Evolutionary conservation across 805 yeast species (phyloP).

Genomic region (Komagataella kurtzmanii): DNA sequence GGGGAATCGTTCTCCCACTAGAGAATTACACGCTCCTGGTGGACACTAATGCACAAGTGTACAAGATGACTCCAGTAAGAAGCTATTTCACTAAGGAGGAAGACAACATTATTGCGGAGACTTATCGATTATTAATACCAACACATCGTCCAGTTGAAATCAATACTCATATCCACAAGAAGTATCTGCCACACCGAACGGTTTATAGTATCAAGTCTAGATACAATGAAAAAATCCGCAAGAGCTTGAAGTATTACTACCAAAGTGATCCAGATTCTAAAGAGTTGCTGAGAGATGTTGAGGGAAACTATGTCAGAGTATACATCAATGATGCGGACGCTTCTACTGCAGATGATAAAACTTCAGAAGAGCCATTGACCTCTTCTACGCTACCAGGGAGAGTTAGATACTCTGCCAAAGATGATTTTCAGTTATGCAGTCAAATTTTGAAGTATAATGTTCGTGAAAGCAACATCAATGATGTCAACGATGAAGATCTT

Average conservation of each 20-base stretch:
- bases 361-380: not conserved
- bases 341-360: not conserved
- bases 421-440: slow-evolving; percentile 41
- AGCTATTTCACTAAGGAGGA: not conserved
- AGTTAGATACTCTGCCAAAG: slow-evolving; percentile 40
- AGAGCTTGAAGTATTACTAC: not conserved
- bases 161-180: not conserved
- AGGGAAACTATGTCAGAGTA: not conserved
- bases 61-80: not conserved
- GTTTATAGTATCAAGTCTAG: not conserved
- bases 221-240: not conserved
- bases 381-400: slow-evolving; percentile 9
- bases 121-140: not conserved
- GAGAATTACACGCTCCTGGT: not conserved
- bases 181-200: not conserved
- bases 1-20: not conserved
- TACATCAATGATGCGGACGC: not conserved
- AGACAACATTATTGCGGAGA: not conserved
- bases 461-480: slow-evolving; percentile 2
- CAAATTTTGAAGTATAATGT: slow-evolving; percentile 4
- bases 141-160: not conserved
- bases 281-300: not conserved
- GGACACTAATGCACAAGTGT: not conserved
- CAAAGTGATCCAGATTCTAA: not conserved
- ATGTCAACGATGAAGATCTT: not conserved